These are phyloP conservation scores for Coemansia sp. DNA, from an alignment of 192 early-diverging fungal genomes.

Conservation along the genomic window DNA sequence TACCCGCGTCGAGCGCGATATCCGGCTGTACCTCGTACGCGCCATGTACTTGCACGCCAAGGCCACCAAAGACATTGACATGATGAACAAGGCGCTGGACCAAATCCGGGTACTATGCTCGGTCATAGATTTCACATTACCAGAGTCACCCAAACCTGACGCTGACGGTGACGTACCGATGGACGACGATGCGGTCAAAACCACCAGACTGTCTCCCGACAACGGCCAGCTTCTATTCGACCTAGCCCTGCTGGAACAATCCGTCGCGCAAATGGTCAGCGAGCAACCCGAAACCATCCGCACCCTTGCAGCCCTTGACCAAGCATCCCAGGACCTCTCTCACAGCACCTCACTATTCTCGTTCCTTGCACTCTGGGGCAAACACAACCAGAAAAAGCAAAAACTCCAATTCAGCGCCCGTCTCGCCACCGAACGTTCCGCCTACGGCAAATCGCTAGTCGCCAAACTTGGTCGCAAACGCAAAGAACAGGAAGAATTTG, in stretches of 20 bases:
- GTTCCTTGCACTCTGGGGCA: constrained; percentile 36
- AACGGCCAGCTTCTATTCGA: constrained; percentile 65
- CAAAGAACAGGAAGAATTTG: constrained; percentile 62
- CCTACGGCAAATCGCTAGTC: constrained; percentile 61
- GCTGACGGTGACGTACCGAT: background rate
- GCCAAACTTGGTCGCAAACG: constrained; percentile 59
- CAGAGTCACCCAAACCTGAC: constrained; percentile 6
- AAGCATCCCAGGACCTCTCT: constrained; percentile 62
- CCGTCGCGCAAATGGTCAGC: constrained; percentile 74
- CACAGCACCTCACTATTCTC: constrained; percentile 35
- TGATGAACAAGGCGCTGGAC: constrained; percentile 60
- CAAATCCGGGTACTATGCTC: constrained; percentile 40
- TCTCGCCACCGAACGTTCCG: constrained; percentile 63
- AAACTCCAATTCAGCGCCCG: constrained; percentile 61
- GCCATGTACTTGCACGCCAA: constrained; percentile 62
- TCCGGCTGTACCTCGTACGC: constrained; percentile 40
- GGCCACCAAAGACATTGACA: constrained; percentile 60
- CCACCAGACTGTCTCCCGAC: constrained; percentile 27
- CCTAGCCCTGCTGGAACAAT: constrained; percentile 81
- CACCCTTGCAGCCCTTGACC: constrained; percentile 58
- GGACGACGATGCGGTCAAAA: background rate
- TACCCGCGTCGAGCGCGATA: constrained; percentile 23
- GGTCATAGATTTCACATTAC: constrained; percentile 15
- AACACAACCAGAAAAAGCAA: constrained; percentile 40
- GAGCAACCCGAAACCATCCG: constrained; percentile 68